A percentile compares a stretch with the other conserved stretches of the same genome.
Evolutionary conservation across 345 rosid species (phyloP).

Genomic region (Eucalyptus marginata): DNA sequence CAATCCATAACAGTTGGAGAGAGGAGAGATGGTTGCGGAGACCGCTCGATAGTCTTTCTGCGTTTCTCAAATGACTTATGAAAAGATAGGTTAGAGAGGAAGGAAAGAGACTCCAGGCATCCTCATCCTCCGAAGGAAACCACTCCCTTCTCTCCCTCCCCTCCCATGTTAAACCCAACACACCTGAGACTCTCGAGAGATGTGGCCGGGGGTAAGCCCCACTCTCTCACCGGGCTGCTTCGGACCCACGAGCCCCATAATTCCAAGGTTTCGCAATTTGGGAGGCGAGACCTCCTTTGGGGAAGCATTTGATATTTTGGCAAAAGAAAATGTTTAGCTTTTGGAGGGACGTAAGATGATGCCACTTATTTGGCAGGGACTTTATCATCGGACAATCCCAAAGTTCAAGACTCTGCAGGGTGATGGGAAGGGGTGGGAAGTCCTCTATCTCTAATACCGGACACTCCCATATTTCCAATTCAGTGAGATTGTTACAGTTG

Average conservation of each 20-base stretch:
- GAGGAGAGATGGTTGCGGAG: not conserved
- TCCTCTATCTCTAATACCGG: too few species aligned
- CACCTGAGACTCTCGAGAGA: accelerated
- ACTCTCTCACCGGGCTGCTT: too few species aligned
- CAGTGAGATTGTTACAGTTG: not conserved
- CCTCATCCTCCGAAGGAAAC: not conserved
- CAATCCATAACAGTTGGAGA: accelerated
- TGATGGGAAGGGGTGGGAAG: too few species aligned
- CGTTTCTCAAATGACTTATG: accelerated
- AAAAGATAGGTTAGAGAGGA: accelerated
- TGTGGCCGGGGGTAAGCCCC: not conserved
- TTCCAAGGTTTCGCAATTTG: too few species aligned
- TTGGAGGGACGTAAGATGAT: too few species aligned
- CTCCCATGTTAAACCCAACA: not conserved
- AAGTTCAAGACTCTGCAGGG: too few species aligned
- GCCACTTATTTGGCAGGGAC: too few species aligned
- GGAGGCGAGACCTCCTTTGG: too few species aligned
- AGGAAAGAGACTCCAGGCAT: not conserved
- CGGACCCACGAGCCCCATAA: accelerated
- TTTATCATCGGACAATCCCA: accelerated
- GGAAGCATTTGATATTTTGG: too few species aligned
- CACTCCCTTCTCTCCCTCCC: not conserved
- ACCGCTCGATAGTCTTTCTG: not conserved
- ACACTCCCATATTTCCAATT: accelerated
- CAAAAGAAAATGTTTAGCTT: accelerated